Evolutionary conservation across 2,329 filamentous ascomycete genomes (phyloP).

Genomic region (Cadophora luteo-olivacea): DNA sequence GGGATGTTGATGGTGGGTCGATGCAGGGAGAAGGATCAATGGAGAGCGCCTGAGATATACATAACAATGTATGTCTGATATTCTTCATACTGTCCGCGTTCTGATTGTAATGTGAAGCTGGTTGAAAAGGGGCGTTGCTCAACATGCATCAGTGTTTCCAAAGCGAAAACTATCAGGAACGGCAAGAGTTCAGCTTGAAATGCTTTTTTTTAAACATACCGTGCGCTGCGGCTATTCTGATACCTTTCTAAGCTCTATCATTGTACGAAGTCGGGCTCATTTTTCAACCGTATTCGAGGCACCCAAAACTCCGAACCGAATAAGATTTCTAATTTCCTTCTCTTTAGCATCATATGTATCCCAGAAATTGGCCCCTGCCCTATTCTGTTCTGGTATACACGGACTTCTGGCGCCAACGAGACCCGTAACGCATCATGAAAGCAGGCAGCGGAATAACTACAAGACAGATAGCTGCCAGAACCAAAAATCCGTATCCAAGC

Average conservation of each 20-base stretch:
- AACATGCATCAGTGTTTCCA: too few relatives aligned
- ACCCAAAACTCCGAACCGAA: background rate
- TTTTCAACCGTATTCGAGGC: too few relatives aligned
- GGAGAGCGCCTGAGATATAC: background rate
- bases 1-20: background rate
- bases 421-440: constrained; percentile 57
- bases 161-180: too few relatives aligned
- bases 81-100: too few relatives aligned
- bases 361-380: background rate
- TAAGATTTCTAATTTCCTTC: background rate
- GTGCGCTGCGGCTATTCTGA: too few relatives aligned
- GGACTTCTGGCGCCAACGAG: constrained; percentile 57
- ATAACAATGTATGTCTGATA: constrained; percentile 3
- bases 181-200: too few relatives aligned
- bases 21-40: background rate
- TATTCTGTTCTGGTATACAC: constrained; percentile 53
- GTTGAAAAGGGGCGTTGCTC: too few relatives aligned
- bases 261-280: too few relatives aligned
- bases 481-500: constrained; percentile 44
- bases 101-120: too few relatives aligned
- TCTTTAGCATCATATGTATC: background rate
- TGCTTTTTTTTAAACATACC: too few relatives aligned
- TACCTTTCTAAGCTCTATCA: too few relatives aligned
- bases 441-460: constrained; percentile 58
- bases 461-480: constrained; percentile 48